Evolutionary conservation across 306 rosid genomes (phyloP), one percentile per base, ranked within the genome.

Genomic region (Prunus kanzakura): DNA sequence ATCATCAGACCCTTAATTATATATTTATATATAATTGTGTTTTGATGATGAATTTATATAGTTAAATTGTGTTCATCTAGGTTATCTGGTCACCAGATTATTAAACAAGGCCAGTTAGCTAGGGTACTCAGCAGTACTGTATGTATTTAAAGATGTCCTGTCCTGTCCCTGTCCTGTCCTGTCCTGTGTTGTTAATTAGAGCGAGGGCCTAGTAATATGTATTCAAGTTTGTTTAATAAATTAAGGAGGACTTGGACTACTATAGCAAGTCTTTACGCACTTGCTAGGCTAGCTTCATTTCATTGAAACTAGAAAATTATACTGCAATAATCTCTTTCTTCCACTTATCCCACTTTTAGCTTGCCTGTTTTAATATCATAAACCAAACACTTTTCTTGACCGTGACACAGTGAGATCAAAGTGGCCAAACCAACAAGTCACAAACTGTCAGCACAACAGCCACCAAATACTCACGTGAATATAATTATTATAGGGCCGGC

Each of bases 171-270:
- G 38, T 32, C 43, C 43, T 35, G 0, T 27, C 29, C 29, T 27
- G 8, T 38, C 43, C 43, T 38, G 71, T 67, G 19, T n/a, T 35
- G 64, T 56, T 57, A 23, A 60, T 60, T 60, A 60, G 65, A 25
- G 43, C 8, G 43, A 38, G 43, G 65, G 29, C 15, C 5, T 30
- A 52, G 45, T 38, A 38, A 38, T 38, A 38, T 69, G 76, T 80
- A 68, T 67, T 73, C 76, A 49, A 69, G 80, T 9, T 57, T 62
- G 61, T 35, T 30, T 6, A 29, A 46, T 64, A 46, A 82, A 82
- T 67, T 82, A 38, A 38, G 52, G 54, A 35, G 84, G 79, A 79
- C 71, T 82, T 85, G 83, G 81, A 29, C 45, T 63, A 68, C 38
- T 25, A 60, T 67, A 78, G 78, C 82, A 81, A 74, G 65, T 65